phyloP scores from a whole-genome alignment of 2,329 filamentous ascomycete genomes.

The Trichophaea hybrida region DNA sequence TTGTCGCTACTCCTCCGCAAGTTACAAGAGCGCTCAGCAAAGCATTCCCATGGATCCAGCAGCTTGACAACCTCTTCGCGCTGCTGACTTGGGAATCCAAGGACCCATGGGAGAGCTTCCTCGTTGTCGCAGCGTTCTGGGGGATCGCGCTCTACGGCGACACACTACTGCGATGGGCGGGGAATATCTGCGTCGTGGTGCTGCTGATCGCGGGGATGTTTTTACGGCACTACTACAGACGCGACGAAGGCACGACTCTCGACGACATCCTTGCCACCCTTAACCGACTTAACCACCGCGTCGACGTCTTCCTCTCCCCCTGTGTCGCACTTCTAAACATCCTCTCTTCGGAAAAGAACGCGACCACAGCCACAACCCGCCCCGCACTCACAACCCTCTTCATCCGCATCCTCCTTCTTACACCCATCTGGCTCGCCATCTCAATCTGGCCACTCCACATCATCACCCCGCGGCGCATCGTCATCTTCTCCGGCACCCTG shows the following conservation, averaged over 20 bases:
- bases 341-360: slow-evolving; percentile 74
- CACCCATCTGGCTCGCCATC: slow-evolving; percentile 72
- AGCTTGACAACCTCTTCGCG: slow-evolving; percentile 71
- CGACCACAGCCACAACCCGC: slow-evolving; percentile 78
- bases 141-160: slow-evolving; percentile 73
- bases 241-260: slow-evolving; percentile 33
- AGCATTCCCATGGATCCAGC: slow-evolving; percentile 84
- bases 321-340: slow-evolving; percentile 83
- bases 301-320: slow-evolving; percentile 83
- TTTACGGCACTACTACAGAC: slow-evolving; percentile 48
- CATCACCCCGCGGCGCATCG: slow-evolving; percentile 70
- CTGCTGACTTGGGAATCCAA: slow-evolving; percentile 85
- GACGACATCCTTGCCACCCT: slow-evolving; percentile 95
- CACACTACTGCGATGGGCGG: slow-evolving; percentile 61
- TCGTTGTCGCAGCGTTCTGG: slow-evolving; percentile 78
- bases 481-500: slow-evolving; percentile 75
- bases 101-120: slow-evolving; percentile 93
- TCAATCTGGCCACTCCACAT: slow-evolving; percentile 71
- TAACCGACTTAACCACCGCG: slow-evolving; percentile 76
- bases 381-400: slow-evolving; percentile 83
- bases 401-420: slow-evolving; percentile 72
- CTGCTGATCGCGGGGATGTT: slow-evolving; percentile 86
- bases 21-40: slow-evolving; percentile 89
- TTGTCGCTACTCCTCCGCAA: slow-evolving; percentile 86
- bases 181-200: slow-evolving; percentile 67